Percentiles rank a stretch among this genome's conserved stretches.
Evolutionary conservation across 495 filamentous ascomycete genomes (phyloP).

Genomic region (Penicillium cinerascens): DNA sequence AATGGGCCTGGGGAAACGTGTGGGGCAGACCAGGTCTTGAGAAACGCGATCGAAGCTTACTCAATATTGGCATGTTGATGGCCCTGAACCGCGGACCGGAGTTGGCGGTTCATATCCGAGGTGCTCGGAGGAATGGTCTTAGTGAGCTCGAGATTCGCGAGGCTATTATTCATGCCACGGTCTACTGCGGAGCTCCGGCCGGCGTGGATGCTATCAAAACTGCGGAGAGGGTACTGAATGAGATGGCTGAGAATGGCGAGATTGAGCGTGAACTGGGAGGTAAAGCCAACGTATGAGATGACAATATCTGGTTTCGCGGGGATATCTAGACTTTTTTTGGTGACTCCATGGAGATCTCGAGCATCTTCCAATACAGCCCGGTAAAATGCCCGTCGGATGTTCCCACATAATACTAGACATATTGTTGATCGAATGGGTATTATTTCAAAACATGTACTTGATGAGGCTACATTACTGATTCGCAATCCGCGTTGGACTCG

Average conservation of each 20-base stretch:
- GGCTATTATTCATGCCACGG: conserved; percentile 44
- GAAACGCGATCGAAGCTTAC: conserved; percentile 41
- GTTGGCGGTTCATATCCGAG: conserved; percentile 47
- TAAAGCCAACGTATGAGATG: neutral
- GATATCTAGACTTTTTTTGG: no score
- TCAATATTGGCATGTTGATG: conserved; percentile 51
- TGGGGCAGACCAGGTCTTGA: conserved; percentile 50
- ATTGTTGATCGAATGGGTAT: no score
- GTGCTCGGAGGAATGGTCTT: conserved; percentile 47
- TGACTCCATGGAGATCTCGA: no score
- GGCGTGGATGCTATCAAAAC: conserved; percentile 31
- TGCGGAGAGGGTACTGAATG: conserved; percentile 14
- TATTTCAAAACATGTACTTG: no score
- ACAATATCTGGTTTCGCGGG: no score
- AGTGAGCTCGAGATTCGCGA: conserved; percentile 52
- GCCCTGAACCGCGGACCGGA: conserved; percentile 44
- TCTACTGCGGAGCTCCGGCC: conserved; percentile 42
- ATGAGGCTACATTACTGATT: no score
- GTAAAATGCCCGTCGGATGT: no score
- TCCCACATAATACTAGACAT: no score
- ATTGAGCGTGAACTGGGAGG: conserved; percentile 7
- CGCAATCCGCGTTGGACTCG: no score
- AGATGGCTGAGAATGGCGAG: conserved; percentile 17
- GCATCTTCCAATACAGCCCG: no score
- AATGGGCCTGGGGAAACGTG: conserved; percentile 46